Evolutionary conservation across 768 basidiomycete species (phyloP).

Genomic region (Trametes punicea): DNA sequence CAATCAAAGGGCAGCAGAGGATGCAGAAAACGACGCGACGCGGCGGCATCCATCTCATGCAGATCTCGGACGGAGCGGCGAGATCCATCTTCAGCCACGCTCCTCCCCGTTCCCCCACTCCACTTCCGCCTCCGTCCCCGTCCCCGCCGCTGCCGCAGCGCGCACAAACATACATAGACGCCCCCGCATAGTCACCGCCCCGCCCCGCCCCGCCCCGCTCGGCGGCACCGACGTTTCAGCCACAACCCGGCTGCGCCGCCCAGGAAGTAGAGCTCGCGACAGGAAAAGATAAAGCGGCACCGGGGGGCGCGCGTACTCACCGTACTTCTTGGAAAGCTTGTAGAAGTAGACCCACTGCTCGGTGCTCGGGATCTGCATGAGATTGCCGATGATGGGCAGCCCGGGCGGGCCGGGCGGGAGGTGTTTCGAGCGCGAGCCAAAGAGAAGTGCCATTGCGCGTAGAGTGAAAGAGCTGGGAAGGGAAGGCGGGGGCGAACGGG

Average conservation of each 20-base stretch:
- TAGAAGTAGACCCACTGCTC: conserved; percentile 18
- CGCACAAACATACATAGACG: background rate
- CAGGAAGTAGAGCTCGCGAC: background rate
- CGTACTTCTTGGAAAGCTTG: conserved; percentile 16
- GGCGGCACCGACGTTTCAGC: background rate
- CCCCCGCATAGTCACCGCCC: no score
- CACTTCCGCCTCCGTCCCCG: background rate
- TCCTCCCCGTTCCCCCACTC: background rate
- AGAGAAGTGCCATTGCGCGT: conserved; percentile 2
- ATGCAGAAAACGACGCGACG: background rate
- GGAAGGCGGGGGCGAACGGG: background rate
- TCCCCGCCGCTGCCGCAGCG: background rate
- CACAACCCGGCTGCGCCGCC: background rate
- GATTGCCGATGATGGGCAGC: conserved; percentile 33
- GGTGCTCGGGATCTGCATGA: conserved; percentile 28
- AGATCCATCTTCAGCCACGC: background rate
- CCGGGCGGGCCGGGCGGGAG: conserved; percentile 33
- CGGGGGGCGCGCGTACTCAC: background rate
- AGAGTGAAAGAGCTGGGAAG: background rate
- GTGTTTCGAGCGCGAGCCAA: conserved; percentile 10
- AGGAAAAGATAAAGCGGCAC: background rate
- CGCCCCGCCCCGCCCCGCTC: background rate
- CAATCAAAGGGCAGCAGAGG: background rate
- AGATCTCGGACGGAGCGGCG: background rate
- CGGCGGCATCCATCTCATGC: background rate